These are phyloP conservation scores for Linderina pennispora DNA, from an alignment of 192 early-diverging fungal species.

Conservation along the genomic window DNA sequence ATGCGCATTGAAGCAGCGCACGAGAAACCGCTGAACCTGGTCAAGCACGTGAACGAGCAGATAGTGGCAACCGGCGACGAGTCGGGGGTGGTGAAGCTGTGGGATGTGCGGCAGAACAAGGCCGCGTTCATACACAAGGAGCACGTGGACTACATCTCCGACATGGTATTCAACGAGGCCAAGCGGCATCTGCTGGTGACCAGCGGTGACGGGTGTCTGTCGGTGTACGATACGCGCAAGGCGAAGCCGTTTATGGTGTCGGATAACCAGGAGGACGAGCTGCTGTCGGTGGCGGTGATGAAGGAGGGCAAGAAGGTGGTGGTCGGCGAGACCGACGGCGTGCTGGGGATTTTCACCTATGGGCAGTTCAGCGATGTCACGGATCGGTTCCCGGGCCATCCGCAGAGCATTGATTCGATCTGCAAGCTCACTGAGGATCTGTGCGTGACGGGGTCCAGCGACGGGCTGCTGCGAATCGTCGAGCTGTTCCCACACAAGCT, in stretches of 20 bases:
- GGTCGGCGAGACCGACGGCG: slow-evolving; percentile 87
- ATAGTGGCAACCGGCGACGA: slow-evolving; percentile 93
- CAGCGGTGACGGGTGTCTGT: slow-evolving; percentile 86
- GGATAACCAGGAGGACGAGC: slow-evolving; percentile 93
- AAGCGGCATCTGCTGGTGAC: slow-evolving; percentile 77
- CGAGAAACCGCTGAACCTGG: slow-evolving; percentile 68
- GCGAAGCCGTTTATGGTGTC: slow-evolving; percentile 77
- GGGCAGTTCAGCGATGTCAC: slow-evolving; percentile 89
- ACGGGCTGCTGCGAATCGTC: slow-evolving; percentile 85
- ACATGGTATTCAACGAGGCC: slow-evolving; percentile 63
- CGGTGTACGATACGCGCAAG: slow-evolving; percentile 89
- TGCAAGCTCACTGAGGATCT: slow-evolving; percentile 77
- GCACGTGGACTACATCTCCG: slow-evolving; percentile 90
- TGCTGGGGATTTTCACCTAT: slow-evolving; percentile 82
- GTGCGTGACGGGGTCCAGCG: slow-evolving; percentile 85
- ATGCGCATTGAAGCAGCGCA: slow-evolving; percentile 76
- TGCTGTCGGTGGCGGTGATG: slow-evolving; percentile 65
- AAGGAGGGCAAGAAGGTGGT: slow-evolving; percentile 77
- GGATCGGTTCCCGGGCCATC: slow-evolving; percentile 94
- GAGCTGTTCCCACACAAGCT: slow-evolving; percentile 88
- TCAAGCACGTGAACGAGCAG: slow-evolving; percentile 65
- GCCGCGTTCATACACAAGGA: slow-evolving; percentile 72
- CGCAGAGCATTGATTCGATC: slow-evolving; percentile 82
- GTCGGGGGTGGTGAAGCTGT: slow-evolving; percentile 76
- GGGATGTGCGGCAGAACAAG: slow-evolving; percentile 81